These are phyloP conservation scores for Globisporangium yorkense DNA, from an alignment of 352 stramenopile species.

Conservation along the genomic window DNA sequence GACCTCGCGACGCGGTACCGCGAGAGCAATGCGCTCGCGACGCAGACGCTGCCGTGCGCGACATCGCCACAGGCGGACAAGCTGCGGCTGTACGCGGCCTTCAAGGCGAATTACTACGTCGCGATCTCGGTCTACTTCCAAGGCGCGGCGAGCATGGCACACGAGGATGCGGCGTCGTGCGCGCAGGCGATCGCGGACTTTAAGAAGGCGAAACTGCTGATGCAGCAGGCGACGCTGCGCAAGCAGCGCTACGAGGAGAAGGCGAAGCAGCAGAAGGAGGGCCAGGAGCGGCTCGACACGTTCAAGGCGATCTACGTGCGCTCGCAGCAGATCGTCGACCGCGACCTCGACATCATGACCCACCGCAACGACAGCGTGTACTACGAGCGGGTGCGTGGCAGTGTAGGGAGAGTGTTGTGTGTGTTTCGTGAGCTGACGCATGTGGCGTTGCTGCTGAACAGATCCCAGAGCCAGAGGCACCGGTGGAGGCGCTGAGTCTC, in stretches of 20 bases:
- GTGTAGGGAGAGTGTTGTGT: background rate
- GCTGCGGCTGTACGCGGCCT: slow-evolving; percentile 38
- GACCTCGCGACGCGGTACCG: slow-evolving; percentile 49
- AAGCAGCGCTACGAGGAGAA: slow-evolving; percentile 38
- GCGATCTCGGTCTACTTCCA: slow-evolving; percentile 59
- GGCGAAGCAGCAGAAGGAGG: slow-evolving; percentile 23
- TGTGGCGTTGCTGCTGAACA: slow-evolving; percentile 4
- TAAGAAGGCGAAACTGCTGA: slow-evolving; percentile 35
- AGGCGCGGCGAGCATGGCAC: slow-evolving; percentile 47
- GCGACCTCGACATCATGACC: slow-evolving; percentile 62
- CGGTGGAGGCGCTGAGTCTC: slow-evolving; percentile 39
- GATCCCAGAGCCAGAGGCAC: slow-evolving; percentile 40
- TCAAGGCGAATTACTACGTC: slow-evolving; percentile 58
- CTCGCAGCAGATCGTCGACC: slow-evolving; percentile 58
- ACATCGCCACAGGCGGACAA: slow-evolving; percentile 32
- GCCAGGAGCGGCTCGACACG: slow-evolving; percentile 27
- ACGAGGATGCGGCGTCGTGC: slow-evolving; percentile 39
- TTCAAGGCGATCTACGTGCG: slow-evolving; percentile 42
- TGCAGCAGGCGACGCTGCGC: slow-evolving; percentile 22
- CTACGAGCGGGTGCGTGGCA: slow-evolving; percentile 41
- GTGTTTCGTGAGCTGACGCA: background rate
- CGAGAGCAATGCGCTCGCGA: slow-evolving; percentile 27
- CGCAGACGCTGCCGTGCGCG: slow-evolving; percentile 27
- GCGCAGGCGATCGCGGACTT: slow-evolving; percentile 56
- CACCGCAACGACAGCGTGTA: slow-evolving; percentile 68